These are phyloP conservation scores for Colletotrichum sp. DNA, from an alignment of 2,329 filamentous ascomycete genomes.

Conservation along the genomic window DNA sequence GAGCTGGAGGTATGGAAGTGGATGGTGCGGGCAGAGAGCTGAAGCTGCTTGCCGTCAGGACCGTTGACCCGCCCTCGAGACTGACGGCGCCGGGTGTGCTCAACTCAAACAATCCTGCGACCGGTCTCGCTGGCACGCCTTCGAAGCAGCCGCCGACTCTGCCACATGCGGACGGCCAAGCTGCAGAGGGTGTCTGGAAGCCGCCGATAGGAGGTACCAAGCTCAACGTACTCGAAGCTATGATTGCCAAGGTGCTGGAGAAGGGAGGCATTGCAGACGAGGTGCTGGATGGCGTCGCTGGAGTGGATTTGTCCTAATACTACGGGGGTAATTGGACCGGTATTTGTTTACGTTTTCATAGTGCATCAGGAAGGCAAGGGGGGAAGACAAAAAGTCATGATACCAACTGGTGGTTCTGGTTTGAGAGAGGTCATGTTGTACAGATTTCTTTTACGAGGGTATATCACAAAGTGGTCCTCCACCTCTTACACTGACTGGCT, in stretches of 20 bases:
- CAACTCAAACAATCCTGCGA: constrained; percentile 65
- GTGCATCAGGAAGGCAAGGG: not conserved
- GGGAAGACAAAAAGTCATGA: constrained; percentile 9
- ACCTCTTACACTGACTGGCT: not conserved
- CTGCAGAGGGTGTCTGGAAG: constrained; percentile 80
- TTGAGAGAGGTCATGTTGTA: constrained; percentile 13
- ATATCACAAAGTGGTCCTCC: constrained; percentile 9
- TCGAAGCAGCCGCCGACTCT: constrained; percentile 44
- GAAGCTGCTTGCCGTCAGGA: constrained; percentile 71
- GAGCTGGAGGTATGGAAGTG: constrained; percentile 42
- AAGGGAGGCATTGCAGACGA: constrained; percentile 84
- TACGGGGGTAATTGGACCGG: not conserved
- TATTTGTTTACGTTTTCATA: not conserved
- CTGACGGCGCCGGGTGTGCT: constrained; percentile 75
- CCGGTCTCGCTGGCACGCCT: constrained; percentile 40
- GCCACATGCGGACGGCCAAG: constrained; percentile 55
- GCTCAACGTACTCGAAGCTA: constrained; percentile 71
- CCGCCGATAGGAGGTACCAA: constrained; percentile 85
- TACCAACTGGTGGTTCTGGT: constrained; percentile 13
- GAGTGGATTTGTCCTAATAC: constrained; percentile 68
- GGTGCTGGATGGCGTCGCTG: constrained; percentile 80
- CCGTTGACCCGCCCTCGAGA: constrained; percentile 76
- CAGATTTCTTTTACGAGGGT: constrained; percentile 10
- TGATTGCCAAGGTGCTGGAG: constrained; percentile 79
- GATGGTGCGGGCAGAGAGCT: constrained; percentile 50